phyloP scores from a whole-genome alignment of 176 grass and related monocot genomes.

The Raddia guianensis region DNA sequence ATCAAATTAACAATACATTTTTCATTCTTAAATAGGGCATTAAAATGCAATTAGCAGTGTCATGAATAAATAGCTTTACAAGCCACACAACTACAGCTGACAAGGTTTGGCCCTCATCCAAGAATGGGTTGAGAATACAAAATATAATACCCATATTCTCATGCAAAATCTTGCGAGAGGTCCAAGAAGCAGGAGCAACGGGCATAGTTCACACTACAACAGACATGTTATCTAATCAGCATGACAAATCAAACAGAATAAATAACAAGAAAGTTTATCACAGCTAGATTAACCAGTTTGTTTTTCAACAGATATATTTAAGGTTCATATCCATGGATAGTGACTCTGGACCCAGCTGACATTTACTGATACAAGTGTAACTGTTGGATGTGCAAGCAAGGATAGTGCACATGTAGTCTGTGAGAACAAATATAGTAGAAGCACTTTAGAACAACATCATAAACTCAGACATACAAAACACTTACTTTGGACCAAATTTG shows the following conservation, averaged over 20 bases:
- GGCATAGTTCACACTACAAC: conserved; percentile 9
- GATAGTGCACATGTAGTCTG: neutral
- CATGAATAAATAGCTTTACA: conserved; percentile 16
- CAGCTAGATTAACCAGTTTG: conserved; percentile 14
- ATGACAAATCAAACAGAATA: conserved; percentile 8
- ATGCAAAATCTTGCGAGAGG: neutral
- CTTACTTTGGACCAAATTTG: conserved; percentile 92
- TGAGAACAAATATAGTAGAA: neutral
- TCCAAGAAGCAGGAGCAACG: neutral
- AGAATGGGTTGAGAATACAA: neutral
- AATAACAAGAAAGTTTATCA: neutral
- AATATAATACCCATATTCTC: neutral
- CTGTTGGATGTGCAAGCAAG: neutral
- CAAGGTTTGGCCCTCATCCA: conserved; percentile 13
- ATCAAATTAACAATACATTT: conserved; percentile 1
- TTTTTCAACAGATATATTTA: neutral
- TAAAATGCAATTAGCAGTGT: conserved; percentile 18
- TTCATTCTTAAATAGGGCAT: neutral
- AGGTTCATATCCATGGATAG: neutral
- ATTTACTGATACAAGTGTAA: neutral
- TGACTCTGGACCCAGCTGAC: neutral
- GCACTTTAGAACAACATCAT: neutral
- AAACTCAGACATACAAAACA: conserved; percentile 7
- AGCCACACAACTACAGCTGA: neutral
- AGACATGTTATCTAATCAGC: neutral